Conservation (phyloP, 2,329 filamentous ascomycete genomes). For the Cryoendolithus antarcticus region DNA sequence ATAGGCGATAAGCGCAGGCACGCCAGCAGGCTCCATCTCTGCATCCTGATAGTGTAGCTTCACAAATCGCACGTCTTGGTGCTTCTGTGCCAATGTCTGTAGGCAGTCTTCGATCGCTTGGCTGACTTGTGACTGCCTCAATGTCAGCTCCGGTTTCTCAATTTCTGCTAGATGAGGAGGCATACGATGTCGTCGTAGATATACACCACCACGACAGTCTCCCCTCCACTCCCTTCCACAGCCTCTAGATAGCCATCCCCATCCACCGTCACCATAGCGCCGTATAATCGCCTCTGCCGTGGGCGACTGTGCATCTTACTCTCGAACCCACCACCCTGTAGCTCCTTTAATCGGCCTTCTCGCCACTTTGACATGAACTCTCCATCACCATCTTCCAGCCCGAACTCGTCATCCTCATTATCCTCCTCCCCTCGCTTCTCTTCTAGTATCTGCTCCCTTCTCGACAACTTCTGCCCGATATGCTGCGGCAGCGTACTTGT, state of each 20-base stretch:
- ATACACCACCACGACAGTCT: slow-evolving; percentile 82
- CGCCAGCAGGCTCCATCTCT: slow-evolving; percentile 79
- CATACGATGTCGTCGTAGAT: slow-evolving; percentile 85
- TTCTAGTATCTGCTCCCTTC: neutral
- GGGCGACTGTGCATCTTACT: slow-evolving; percentile 39
- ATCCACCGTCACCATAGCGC: slow-evolving; percentile 71
- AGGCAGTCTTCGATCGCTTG: slow-evolving; percentile 68
- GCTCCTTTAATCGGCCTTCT: slow-evolving; percentile 62
- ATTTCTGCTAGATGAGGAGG: neutral
- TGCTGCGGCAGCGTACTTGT: slow-evolving; percentile 9
- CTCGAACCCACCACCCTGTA: slow-evolving; percentile 51
- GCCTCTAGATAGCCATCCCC: slow-evolving; percentile 89
- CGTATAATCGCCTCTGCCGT: slow-evolving; percentile 56
- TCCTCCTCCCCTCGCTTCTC: slow-evolving; percentile 17
- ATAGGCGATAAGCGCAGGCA: slow-evolving; percentile 83
- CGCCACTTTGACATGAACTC: slow-evolving; percentile 77
- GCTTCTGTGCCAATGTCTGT: slow-evolving; percentile 55
- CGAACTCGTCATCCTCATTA: slow-evolving; percentile 38
- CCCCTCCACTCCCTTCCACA: slow-evolving; percentile 73
- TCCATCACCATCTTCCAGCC: slow-evolving; percentile 55
- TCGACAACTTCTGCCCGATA: neutral
- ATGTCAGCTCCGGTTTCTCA: slow-evolving; percentile 8
- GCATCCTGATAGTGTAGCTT: slow-evolving; percentile 86
- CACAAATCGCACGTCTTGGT: slow-evolving; percentile 70
- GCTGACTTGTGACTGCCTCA: slow-evolving; percentile 60